Evolutionary conservation across 768 basidiomycete genomes (phyloP).

Genomic region (Astraeus odoratus): DNA sequence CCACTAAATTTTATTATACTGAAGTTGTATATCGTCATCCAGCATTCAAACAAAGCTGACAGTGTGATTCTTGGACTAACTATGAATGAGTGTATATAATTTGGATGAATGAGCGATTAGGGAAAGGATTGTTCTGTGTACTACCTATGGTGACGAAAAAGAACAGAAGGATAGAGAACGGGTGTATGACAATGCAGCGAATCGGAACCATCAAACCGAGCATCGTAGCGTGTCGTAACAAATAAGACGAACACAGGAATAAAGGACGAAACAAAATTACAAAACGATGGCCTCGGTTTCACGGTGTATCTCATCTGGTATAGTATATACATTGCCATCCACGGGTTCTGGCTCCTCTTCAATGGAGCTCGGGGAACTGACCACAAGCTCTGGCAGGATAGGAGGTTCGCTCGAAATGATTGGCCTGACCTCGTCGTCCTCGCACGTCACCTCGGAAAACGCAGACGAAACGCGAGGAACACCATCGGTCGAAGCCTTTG

Average conservation of each 20-base stretch:
- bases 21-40: not conserved
- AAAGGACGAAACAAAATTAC: constrained; percentile 3
- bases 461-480: constrained; percentile 22
- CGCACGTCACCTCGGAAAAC: constrained; percentile 24
- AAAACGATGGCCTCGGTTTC: constrained; percentile 16
- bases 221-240: not conserved
- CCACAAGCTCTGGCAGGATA: constrained; percentile 28
- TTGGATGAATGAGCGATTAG: not conserved
- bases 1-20: not conserved
- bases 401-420: constrained; percentile 24
- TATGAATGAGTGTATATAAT: not conserved
- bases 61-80: not conserved
- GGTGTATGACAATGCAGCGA: no score
- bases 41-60: no score
- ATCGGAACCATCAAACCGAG: not conserved
- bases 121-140: no score
- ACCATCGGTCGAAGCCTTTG: constrained; percentile 24
- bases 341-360: constrained; percentile 20
- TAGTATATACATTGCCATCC: constrained; percentile 8
- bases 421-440: constrained; percentile 18
- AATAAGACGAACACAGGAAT: not conserved
- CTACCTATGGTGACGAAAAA: no score
- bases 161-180: no score
- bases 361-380: constrained; percentile 28
- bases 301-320: constrained; percentile 16